phyloP scores from a whole-genome alignment of 441 rosid species.

The Jatropha multifida region DNA sequence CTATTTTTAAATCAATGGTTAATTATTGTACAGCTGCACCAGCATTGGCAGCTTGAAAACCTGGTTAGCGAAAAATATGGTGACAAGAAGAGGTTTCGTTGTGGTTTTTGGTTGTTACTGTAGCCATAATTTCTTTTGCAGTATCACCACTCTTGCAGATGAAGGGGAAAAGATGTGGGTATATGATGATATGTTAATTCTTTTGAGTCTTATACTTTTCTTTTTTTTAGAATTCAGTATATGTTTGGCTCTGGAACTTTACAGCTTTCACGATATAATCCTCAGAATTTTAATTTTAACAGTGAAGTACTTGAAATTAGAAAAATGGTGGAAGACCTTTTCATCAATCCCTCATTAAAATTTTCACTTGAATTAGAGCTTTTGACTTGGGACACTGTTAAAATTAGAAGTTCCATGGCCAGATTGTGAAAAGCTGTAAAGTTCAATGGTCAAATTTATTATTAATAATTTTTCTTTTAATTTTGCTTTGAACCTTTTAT shows the following conservation, averaged over 20 bases:
- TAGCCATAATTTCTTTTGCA: neutral
- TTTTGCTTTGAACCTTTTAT: neutral
- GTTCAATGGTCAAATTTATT: neutral
- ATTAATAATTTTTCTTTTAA: too few species aligned
- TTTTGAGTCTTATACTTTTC: too few species aligned
- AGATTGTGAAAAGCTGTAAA: neutral
- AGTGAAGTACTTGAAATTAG: neutral
- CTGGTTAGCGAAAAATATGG: neutral
- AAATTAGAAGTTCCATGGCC: too few species aligned
- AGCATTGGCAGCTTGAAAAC: neutral
- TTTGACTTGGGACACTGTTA: neutral
- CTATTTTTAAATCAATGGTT: neutral
- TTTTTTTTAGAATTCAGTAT: too few species aligned
- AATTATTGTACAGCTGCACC: neutral
- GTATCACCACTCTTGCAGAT: neutral
- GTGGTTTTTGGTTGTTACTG: neutral
- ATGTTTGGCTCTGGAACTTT: neutral
- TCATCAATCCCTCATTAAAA: neutral
- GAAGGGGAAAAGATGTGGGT: neutral
- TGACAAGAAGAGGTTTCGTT: neutral
- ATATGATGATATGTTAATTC: neutral
- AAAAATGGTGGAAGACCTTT: neutral
- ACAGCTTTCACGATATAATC: too few species aligned
- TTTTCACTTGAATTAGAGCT: neutral
- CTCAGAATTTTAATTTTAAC: neutral